These are phyloP conservation scores for Paramyrothecium roridum DNA, from an alignment of 2,329 filamentous ascomycete genomes.

Conservation along the genomic window DNA sequence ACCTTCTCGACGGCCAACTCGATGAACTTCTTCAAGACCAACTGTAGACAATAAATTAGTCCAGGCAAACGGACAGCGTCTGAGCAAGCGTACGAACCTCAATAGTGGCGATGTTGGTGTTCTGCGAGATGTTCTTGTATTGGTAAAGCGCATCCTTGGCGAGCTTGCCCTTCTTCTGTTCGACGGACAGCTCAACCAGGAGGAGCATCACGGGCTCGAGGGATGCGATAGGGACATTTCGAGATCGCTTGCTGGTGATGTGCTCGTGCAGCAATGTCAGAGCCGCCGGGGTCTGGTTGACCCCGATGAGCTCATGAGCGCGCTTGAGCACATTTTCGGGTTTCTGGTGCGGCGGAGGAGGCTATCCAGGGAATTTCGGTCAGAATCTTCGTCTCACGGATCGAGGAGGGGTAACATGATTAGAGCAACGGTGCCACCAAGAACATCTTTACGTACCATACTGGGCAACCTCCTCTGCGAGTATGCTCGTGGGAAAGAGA, in stretches of 20 bases:
- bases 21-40: slow-evolving; percentile 97
- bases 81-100: slow-evolving; percentile 56
- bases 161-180: slow-evolving; percentile 95
- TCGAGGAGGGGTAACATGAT: slow-evolving; percentile 21
- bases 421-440: slow-evolving; percentile 11
- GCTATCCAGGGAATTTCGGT: slow-evolving; percentile 47
- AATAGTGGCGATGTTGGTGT: slow-evolving; percentile 97
- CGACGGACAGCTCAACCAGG: slow-evolving; percentile 93
- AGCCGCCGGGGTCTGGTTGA: slow-evolving; percentile 88
- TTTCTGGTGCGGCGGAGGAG: slow-evolving; percentile 94
- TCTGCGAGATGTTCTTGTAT: slow-evolving; percentile 99
- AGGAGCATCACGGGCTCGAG: slow-evolving; percentile 98
- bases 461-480: slow-evolving; percentile 50
- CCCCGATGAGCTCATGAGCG: slow-evolving; percentile 97
- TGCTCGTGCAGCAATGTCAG: slow-evolving; percentile 96
- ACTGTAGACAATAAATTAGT: slow-evolving; percentile 35
- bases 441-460: slow-evolving; percentile 35
- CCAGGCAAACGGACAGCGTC: too few relatives aligned
- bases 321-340: slow-evolving; percentile 99
- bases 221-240: slow-evolving; percentile 93
- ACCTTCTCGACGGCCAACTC: slow-evolving; percentile 96
- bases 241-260: slow-evolving; percentile 96
- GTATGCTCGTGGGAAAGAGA: slow-evolving; percentile 30
- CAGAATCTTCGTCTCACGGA: slow-evolving; percentile 16
- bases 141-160: slow-evolving; percentile 99